phyloP scores from a whole-genome alignment of 345 rosid species.

The Linum lewisii region DNA sequence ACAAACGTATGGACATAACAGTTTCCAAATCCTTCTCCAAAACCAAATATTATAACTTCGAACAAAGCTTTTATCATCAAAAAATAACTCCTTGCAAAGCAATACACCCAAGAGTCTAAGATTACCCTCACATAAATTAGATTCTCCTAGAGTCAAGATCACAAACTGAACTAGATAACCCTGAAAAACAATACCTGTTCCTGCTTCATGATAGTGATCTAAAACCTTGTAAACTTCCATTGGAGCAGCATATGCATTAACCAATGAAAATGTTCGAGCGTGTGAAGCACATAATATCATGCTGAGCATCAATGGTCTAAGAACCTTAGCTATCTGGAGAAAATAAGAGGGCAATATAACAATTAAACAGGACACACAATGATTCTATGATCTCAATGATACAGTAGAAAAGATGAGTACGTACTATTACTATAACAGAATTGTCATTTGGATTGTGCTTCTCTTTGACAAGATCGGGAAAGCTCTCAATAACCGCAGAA shows the following conservation, averaged over 20 bases:
- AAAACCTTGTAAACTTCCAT: slow-evolving; percentile 71
- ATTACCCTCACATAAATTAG: not conserved
- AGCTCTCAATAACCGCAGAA: slow-evolving; percentile 88
- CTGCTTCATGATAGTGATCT: slow-evolving; percentile 85
- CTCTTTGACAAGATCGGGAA: slow-evolving; percentile 77
- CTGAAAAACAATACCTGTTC: slow-evolving; percentile 33
- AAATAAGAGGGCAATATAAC: slow-evolving; percentile 1
- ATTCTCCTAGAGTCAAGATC: not conserved
- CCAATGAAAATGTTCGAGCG: slow-evolving; percentile 74
- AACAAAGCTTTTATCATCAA: too few species aligned
- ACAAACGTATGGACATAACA: too few species aligned
- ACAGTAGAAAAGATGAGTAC: slow-evolving; percentile 15
- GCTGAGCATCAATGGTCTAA: slow-evolving; percentile 65
- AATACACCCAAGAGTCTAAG: not conserved
- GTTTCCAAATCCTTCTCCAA: too few species aligned
- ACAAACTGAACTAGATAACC: not conserved
- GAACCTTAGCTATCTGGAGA: slow-evolving; percentile 62
- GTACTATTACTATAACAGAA: slow-evolving; percentile 45
- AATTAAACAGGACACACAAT: not conserved
- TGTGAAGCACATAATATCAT: slow-evolving; percentile 81
- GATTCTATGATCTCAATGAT: slow-evolving; percentile 1
- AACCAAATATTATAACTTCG: too few species aligned
- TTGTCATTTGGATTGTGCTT: slow-evolving; percentile 40
- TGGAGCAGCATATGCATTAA: slow-evolving; percentile 84
- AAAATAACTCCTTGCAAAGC: too few species aligned